Evolutionary conservation across 2,329 filamentous ascomycete species (phyloP).

Genomic region (Colletotrichum melonis): DNA sequence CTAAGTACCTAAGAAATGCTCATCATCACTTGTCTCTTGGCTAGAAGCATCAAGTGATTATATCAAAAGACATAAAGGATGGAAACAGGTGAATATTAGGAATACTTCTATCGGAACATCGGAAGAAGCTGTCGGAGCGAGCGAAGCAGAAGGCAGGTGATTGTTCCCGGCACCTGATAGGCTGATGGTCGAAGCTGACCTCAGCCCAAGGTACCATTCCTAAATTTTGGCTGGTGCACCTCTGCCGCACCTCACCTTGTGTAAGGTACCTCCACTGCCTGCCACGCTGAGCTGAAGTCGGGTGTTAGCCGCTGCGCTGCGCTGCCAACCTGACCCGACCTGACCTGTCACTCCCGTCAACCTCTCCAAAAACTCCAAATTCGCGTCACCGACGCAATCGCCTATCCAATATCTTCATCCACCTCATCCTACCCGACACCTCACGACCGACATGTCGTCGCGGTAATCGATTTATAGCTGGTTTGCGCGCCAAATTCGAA

Average conservation of each 20-base stretch:
- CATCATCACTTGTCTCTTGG: neutral
- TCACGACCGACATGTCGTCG: constrained; percentile 26
- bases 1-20: neutral
- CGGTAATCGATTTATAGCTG: constrained; percentile 25
- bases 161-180: constrained; percentile 19
- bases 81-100: neutral
- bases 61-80: too few species aligned
- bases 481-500: constrained; percentile 18
- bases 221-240: constrained; percentile 25
- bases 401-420: constrained; percentile 5
- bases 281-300: constrained; percentile 9
- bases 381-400: constrained; percentile 34
- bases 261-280: neutral
- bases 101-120: neutral
- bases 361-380: constrained; percentile 35
- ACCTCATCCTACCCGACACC: constrained; percentile 26
- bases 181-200: constrained; percentile 24
- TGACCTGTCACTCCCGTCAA: constrained; percentile 29
- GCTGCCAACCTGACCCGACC: constrained; percentile 2
- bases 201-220: constrained; percentile 28
- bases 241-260: constrained; percentile 6
- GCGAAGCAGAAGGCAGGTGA: neutral
- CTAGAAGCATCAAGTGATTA: neutral
- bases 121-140: constrained; percentile 2
- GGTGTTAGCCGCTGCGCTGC: constrained; percentile 10